A percentile compares a stretch with the other conserved stretches of the same genome.
Evolutionary conservation across 2,329 filamentous ascomycete genomes (phyloP).

Genomic region (Mycosphaerella sp.): DNA sequence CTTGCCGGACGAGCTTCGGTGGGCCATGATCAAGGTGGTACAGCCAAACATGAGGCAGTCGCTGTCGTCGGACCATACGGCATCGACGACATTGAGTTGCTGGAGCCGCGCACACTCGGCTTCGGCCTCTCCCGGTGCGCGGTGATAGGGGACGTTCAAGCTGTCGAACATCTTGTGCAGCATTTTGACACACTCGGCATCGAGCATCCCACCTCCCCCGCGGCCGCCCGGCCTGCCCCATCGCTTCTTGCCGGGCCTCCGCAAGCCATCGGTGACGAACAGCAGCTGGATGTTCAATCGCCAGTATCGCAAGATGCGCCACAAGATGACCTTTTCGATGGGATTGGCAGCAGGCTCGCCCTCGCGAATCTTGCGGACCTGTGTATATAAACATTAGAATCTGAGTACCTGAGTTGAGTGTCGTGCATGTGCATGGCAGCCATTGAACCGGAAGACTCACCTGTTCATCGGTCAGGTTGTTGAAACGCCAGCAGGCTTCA

Average conservation of each 20-base stretch:
- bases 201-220: slow-evolving; percentile 28
- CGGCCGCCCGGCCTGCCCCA: slow-evolving; percentile 32
- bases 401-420: no score
- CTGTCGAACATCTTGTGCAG: slow-evolving; percentile 36
- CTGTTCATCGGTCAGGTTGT: slow-evolving; percentile 34
- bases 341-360: slow-evolving; percentile 36
- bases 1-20: slow-evolving; percentile 31
- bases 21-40: slow-evolving; percentile 36
- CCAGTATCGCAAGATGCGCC: slow-evolving; percentile 41
- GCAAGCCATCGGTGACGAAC: slow-evolving; percentile 51
- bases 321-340: slow-evolving; percentile 39
- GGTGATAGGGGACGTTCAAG: slow-evolving; percentile 39
- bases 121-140: slow-evolving; percentile 44
- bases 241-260: slow-evolving; percentile 29
- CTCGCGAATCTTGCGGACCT: slow-evolving; percentile 34
- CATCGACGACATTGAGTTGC: slow-evolving; percentile 41
- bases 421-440: no score
- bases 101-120: slow-evolving; percentile 44
- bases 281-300: slow-evolving; percentile 47
- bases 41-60: slow-evolving; percentile 46
- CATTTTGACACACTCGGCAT: slow-evolving; percentile 31
- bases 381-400: background rate
- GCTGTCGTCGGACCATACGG: slow-evolving; percentile 45
- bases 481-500: slow-evolving; percentile 41
- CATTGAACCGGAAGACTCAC: background rate